A percentile compares a stretch with the other conserved stretches of the same genome.
Evolutionary conservation across 352 stramenopile genomes (phyloP).

Genomic region (Phytophthora megakarya): DNA sequence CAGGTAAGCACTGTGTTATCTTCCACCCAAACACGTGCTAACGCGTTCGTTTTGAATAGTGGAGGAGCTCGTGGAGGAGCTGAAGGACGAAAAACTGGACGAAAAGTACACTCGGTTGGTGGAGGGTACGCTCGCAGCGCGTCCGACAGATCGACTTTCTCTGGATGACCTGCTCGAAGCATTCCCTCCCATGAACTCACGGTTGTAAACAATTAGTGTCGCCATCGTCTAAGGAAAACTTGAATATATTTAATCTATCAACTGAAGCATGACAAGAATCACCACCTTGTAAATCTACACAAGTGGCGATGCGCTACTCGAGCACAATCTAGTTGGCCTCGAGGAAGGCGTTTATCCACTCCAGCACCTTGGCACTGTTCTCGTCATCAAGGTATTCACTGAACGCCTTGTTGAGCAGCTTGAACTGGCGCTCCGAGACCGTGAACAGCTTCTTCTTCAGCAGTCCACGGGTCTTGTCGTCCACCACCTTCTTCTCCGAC

Average conservation of each 20-base stretch:
- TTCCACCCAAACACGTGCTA: not conserved
- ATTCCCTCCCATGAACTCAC: constrained; percentile 45
- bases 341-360: constrained; percentile 77
- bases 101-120: constrained; percentile 47
- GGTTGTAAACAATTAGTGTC: constrained; percentile 40
- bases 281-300: too few relatives aligned
- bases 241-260: constrained; percentile 47
- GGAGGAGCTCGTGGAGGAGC: constrained; percentile 61
- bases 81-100: constrained; percentile 36
- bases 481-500: constrained; percentile 48
- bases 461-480: constrained; percentile 51
- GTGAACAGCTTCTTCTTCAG: constrained; percentile 66
- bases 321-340: constrained; percentile 23
- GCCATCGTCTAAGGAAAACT: not conserved
- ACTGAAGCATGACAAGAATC: not conserved
- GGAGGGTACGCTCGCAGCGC: constrained; percentile 44
- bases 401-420: constrained; percentile 58
- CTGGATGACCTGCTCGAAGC: constrained; percentile 50
- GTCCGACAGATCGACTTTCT: constrained; percentile 46
- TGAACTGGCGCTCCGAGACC: constrained; percentile 58
- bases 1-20: constrained; percentile 37
- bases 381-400: constrained; percentile 43
- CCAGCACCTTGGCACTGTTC: constrained; percentile 52
- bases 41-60: constrained; percentile 31
- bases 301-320: not conserved